Percentiles rank a stretch among this genome's conserved stretches.
These are phyloP conservation scores for Suhomyces wounanorum DNA, from an alignment of 1,139 yeast species.

Conservation along the genomic window DNA sequence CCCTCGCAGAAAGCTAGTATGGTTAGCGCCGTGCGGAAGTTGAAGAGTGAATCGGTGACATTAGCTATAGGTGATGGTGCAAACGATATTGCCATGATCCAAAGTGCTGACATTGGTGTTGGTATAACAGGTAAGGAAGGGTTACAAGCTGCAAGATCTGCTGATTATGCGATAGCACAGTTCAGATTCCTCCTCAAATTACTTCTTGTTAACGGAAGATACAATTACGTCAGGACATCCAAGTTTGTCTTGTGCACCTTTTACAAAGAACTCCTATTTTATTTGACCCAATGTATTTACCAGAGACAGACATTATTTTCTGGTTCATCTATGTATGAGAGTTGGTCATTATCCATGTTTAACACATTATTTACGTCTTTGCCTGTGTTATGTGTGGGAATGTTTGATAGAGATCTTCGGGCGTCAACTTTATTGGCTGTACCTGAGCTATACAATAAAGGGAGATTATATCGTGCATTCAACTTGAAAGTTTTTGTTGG, in stretches of 20 bases:
- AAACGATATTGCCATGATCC: constrained; percentile 98
- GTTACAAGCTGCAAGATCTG: constrained; percentile 90
- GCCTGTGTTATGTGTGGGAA: constrained; percentile 91
- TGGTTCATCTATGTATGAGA: constrained; percentile 90
- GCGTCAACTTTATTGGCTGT: constrained; percentile 89
- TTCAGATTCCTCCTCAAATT: constrained; percentile 81
- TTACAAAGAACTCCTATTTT: constrained; percentile 89
- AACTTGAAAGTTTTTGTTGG: constrained; percentile 65
- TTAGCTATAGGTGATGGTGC: constrained; percentile 99
- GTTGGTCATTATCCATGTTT: constrained; percentile 97
- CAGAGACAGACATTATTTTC: constrained; percentile 89
- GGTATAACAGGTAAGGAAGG: constrained; percentile 98
- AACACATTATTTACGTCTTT: constrained; percentile 92
- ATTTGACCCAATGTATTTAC: constrained; percentile 82
- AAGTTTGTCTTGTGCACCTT: constrained; percentile 93
- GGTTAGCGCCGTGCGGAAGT: constrained; percentile 74
- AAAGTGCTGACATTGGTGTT: constrained; percentile 95
- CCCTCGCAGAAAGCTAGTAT: constrained; percentile 94
- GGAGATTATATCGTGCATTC: constrained; percentile 76
- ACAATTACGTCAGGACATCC: constrained; percentile 88
- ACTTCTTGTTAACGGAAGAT: constrained; percentile 90
- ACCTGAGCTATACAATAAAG: constrained; percentile 84
- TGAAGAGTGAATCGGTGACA: constrained; percentile 71
- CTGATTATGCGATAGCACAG: constrained; percentile 96
- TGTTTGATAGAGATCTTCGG: constrained; percentile 87